Base-by-base conservation (phyloP, 768 basidiomycete species). In the Strobilomyces dryophilus region DNA sequence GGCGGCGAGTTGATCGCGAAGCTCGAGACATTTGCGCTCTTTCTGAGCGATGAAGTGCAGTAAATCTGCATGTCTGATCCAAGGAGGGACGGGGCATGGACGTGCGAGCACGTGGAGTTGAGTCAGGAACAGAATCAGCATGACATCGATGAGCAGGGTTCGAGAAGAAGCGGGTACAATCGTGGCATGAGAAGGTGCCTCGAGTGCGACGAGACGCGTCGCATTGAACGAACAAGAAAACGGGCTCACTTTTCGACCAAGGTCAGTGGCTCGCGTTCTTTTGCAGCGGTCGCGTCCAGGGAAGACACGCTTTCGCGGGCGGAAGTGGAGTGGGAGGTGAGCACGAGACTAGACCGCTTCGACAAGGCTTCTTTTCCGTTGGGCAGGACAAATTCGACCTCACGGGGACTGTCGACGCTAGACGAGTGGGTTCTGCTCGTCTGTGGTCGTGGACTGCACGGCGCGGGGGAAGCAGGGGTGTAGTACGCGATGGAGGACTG, bases 11-110 rank as follows among this genome's bases (percentile, higher is more conserved):
- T 89, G 88, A 5, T 85, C 81, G 17, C 89, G 83, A 41, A 92
- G 75, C 52, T 93, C 90, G 37, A 92, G 79, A 60, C 88, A 91
- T 66, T 83, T 87, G 0, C 87, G 81, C 66, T 92, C 91, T 58
- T 92, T 92, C 69, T 91, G 89, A 0, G 91, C 90, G 47, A 93
- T 93, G 54, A 86, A 85, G 29, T 80, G 85, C n/a, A 92, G 72
- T 2, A 93, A 71, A 50, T 92, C 89, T 7, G 85, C 82, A 61
- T 93, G 88, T 62, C 91, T 92, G 56, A 29, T 49, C 21, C 39
- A 27, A 35, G 45, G 17, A 14, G 24, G 17, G 7, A 24, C 24
- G 24, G 4, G 4, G 24, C 24, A 24, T 24, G 7, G 9, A 40
- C 18, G 41, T 8, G 41, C 21, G 21, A 21, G 21, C 41, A 4